Conservation (phyloP, 768 basidiomycete genomes). For the Phanerochaete carnosa region DNA sequence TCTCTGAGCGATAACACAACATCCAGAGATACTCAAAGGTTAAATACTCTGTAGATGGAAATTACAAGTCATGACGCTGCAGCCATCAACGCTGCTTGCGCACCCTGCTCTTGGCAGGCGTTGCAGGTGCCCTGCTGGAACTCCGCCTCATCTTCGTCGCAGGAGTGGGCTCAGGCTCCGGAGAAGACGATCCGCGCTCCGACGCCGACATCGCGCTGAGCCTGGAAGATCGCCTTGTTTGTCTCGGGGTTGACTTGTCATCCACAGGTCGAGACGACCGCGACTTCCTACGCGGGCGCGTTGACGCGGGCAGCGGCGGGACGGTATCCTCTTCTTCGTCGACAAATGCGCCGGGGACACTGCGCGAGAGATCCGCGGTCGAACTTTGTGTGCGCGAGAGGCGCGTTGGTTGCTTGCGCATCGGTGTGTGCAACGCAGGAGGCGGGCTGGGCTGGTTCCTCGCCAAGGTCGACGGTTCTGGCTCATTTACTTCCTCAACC, state of each 20-base stretch:
- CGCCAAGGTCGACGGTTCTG: background rate
- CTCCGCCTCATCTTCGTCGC: background rate
- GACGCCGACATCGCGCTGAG: constrained; percentile 1
- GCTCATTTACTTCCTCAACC: background rate
- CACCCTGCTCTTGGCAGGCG: background rate
- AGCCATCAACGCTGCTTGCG: constrained; percentile 5
- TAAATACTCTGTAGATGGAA: background rate
- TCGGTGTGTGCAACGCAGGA: background rate
- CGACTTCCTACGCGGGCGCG: constrained; percentile 17
- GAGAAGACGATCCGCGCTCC: constrained; percentile 4
- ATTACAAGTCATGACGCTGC: background rate
- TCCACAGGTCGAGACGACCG: constrained; percentile 15
- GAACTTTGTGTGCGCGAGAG: constrained; percentile 5
- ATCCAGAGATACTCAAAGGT: background rate
- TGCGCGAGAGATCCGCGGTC: constrained; percentile 17
- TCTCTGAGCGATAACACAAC: too few species aligned
- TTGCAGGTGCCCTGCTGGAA: background rate
- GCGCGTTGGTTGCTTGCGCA: constrained; percentile 2
- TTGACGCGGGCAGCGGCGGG: constrained; percentile 31
- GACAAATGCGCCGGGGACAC: constrained; percentile 28
- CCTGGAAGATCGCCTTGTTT: constrained; percentile 30
- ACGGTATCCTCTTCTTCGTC: constrained; percentile 27
- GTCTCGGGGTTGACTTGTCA: constrained; percentile 21
- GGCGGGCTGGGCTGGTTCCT: constrained; percentile 9
- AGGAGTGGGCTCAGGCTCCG: background rate